phyloP scores from a whole-genome alignment of 345 rosid genomes.

The Gossypium longicalyx region DNA sequence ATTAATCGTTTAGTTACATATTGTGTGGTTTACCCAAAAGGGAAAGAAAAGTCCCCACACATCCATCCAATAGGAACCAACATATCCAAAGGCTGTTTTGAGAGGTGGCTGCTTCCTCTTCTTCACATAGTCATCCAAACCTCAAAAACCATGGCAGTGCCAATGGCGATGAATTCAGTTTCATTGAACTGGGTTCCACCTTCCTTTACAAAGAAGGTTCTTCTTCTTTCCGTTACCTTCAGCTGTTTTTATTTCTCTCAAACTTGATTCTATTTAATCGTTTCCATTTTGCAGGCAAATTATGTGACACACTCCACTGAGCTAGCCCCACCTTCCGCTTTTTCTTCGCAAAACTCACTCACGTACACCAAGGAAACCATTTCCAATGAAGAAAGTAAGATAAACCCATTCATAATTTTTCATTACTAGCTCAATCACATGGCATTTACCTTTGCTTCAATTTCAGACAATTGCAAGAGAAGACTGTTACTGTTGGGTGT shows the following conservation, averaged over 20 bases:
- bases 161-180: constrained; percentile 54
- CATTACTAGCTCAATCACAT: neutral
- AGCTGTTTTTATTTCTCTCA: neutral
- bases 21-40: too few species aligned
- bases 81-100: neutral
- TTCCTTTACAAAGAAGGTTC: constrained; percentile 43
- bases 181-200: constrained; percentile 47
- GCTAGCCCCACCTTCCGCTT: constrained; percentile 27
- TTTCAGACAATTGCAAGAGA: constrained; percentile 51
- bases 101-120: neutral
- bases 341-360: constrained; percentile 21
- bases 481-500: constrained; percentile 52
- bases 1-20: too few species aligned
- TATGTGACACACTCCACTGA: constrained; percentile 22
- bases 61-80: neutral
- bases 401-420: constrained; percentile 6
- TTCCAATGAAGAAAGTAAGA: constrained; percentile 39
- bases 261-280: neutral
- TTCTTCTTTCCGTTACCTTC: neutral
- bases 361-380: constrained; percentile 16
- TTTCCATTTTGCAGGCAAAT: constrained; percentile 30
- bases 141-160: neutral
- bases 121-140: neutral
- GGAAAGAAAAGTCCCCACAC: neutral
- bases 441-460: neutral